Evolutionary conservation across 2,329 filamentous ascomycete species (phyloP).

Genomic region (Trichophyton equinum): DNA sequence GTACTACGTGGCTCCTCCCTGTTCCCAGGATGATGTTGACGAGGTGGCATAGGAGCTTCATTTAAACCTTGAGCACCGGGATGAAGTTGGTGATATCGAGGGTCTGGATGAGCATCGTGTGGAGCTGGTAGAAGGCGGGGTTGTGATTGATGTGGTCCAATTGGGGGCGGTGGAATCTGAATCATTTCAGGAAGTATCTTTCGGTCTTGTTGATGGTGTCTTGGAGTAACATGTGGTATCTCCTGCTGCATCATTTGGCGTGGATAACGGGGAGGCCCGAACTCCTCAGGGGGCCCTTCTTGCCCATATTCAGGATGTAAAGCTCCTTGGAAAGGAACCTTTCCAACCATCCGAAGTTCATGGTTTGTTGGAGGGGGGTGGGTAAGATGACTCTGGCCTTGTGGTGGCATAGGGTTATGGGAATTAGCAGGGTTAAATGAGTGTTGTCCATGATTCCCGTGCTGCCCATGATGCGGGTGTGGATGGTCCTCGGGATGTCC

Average conservation of each 20-base stretch:
- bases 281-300: background rate
- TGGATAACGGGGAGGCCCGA: background rate
- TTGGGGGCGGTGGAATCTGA: constrained; percentile 1
- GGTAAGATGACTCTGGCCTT: constrained; percentile 1
- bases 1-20: background rate
- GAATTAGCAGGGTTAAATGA: background rate
- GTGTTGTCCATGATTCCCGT: background rate
- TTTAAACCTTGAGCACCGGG: background rate
- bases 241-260: background rate
- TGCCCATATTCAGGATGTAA: background rate
- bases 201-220: background rate
- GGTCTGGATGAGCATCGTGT: background rate
- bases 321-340: background rate
- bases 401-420: background rate
- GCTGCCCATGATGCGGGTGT: constrained; percentile 1
- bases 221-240: background rate
- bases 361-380: background rate
- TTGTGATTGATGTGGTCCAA: background rate
- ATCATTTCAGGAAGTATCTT: background rate
- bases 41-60: background rate
- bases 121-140: constrained; percentile 2
- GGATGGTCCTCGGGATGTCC: background rate
- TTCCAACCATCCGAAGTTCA: background rate
- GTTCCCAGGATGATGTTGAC: background rate
- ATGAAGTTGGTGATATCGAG: background rate